Evolutionary conservation across 345 rosid species (phyloP).

Genomic region (Citrus inodora): DNA sequence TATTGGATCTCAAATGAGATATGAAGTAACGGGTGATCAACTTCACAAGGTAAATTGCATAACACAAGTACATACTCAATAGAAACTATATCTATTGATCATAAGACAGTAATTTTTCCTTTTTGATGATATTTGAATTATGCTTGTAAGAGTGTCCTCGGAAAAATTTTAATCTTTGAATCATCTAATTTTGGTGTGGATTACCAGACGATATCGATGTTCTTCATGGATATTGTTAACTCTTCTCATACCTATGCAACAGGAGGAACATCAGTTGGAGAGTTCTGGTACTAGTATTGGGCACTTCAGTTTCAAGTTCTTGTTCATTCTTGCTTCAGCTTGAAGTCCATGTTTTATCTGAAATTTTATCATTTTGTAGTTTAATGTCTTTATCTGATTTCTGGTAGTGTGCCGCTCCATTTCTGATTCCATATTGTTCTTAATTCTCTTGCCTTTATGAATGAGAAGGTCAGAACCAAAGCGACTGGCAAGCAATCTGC

Average conservation of each 20-base stretch:
- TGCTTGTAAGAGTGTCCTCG: neutral
- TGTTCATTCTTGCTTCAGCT: neutral
- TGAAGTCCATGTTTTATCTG: neutral
- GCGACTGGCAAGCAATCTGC: slow-evolving; percentile 41
- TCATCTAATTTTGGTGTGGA: neutral
- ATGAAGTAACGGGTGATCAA: slow-evolving; percentile 51
- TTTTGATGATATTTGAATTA: neutral
- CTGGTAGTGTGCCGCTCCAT: neutral
- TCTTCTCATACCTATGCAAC: slow-evolving; percentile 87
- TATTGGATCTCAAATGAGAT: slow-evolving; percentile 48
- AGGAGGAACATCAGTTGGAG: slow-evolving; percentile 79
- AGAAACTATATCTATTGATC: neutral
- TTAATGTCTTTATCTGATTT: neutral
- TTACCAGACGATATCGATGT: slow-evolving; percentile 44
- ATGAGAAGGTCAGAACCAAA: slow-evolving; percentile 40
- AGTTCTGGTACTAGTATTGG: slow-evolving; percentile 62
- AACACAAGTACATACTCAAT: too few species aligned
- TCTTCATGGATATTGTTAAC: slow-evolving; percentile 80
- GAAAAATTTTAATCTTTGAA: neutral
- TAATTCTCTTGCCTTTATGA: neutral
- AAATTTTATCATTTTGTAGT: neutral
- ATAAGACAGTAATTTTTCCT: neutral
- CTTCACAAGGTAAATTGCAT: slow-evolving; percentile 38
- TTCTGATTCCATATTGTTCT: neutral
- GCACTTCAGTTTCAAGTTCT: neutral